These are phyloP conservation scores for Septoria petroselini DNA, from an alignment of 2,329 filamentous ascomycete genomes.

Conservation along the genomic window DNA sequence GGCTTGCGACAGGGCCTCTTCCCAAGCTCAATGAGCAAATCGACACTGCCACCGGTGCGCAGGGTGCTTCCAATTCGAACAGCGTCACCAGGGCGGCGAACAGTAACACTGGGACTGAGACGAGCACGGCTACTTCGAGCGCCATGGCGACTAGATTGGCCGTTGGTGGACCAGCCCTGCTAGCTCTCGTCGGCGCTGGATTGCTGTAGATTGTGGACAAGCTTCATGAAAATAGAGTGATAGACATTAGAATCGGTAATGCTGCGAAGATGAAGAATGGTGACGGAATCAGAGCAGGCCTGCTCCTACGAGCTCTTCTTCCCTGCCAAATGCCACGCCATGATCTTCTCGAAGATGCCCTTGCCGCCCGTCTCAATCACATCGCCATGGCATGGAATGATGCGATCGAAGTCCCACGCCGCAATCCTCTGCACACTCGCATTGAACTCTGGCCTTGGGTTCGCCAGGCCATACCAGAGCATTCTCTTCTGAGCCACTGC, in stretches of 20 bases:
- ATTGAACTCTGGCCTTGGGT: conserved; percentile 66
- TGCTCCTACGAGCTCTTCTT: conserved; percentile 29
- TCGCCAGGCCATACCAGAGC: conserved; percentile 71
- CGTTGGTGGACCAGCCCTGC: conserved; percentile 5
- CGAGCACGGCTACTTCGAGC: conserved; percentile 2
- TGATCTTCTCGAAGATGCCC: conserved; percentile 70
- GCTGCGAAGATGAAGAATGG: too few species aligned
- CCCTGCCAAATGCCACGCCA: conserved; percentile 71
- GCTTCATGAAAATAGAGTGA: too few species aligned
- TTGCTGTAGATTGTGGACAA: background rate
- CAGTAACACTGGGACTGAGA: background rate
- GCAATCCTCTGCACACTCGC: conserved; percentile 67
- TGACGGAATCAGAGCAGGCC: too few species aligned
- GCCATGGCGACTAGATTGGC: conserved; percentile 8
- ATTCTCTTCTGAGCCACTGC: conserved; percentile 77
- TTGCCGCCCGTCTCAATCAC: conserved; percentile 74
- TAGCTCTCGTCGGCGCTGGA: conserved; percentile 8
- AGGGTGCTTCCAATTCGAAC: conserved; percentile 8
- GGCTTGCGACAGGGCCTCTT: conserved; percentile 68
- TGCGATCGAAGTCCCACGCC: conserved; percentile 76
- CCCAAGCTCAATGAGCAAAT: conserved; percentile 59
- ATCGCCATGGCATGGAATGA: conserved; percentile 94
- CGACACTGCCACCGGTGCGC: conserved; percentile 12
- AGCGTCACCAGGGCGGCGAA: background rate
- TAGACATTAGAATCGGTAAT: too few species aligned